Evolutionary conservation across 192 early-diverging fungal species (phyloP).

Genomic region (Linderina pennispora): DNA sequence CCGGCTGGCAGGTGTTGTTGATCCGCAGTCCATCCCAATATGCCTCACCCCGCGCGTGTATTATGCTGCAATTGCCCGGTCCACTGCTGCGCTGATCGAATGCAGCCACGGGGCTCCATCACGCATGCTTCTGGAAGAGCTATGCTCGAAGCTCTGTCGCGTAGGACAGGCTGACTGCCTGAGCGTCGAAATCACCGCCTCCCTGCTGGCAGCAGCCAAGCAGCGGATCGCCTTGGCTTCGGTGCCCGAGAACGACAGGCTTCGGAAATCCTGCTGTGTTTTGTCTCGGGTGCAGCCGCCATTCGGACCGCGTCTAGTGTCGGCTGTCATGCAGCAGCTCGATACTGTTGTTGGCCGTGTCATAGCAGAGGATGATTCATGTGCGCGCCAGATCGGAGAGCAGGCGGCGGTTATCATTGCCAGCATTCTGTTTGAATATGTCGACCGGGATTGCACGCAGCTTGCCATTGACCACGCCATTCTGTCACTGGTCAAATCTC

Average conservation of each 20-base stretch:
- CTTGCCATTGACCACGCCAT: no score
- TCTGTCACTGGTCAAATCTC: no score
- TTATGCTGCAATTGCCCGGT: slow-evolving; percentile 3
- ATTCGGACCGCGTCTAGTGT: slow-evolving; percentile 11
- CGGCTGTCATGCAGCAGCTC: slow-evolving; percentile 7
- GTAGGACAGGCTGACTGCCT: slow-evolving; percentile 18
- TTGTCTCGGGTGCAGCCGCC: slow-evolving; percentile 6
- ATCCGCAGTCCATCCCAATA: slow-evolving; percentile 18
- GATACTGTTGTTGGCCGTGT: slow-evolving; percentile 3
- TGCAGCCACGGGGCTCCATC: no score
- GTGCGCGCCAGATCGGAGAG: not conserved
- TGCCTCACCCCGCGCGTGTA: slow-evolving; percentile 12
- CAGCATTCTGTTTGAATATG: no score
- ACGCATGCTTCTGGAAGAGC: slow-evolving; percentile 9
- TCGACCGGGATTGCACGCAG: no score
- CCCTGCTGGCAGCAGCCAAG: slow-evolving; percentile 4
- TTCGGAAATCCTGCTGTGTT: not conserved
- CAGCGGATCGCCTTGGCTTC: not conserved
- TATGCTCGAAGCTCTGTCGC: slow-evolving; percentile 34
- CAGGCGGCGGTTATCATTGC: not conserved
- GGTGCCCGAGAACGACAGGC: not conserved
- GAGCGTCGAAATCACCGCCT: slow-evolving; percentile 18
- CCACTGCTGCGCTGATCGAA: not conserved
- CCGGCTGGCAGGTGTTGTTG: slow-evolving; percentile 26
- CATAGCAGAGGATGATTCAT: slow-evolving; percentile 1